Base-by-base conservation (phyloP, 2,329 filamentous ascomycete species). In the Xylaria sp. region DNA sequence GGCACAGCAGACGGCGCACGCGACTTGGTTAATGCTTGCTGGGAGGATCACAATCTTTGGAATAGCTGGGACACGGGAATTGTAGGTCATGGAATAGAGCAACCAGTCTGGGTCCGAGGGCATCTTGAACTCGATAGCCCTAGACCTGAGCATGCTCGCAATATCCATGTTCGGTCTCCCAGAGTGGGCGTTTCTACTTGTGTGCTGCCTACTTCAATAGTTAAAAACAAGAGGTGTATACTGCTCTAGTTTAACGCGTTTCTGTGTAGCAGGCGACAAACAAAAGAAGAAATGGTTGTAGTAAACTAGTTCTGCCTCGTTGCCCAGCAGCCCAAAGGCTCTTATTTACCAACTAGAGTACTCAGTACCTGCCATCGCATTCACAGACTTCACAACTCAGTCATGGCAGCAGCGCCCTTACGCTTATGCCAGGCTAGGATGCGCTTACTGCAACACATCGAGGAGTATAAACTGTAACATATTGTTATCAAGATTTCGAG, bases 1-100 rank as follows among this genome's bases (percentile, higher is more conserved):
- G 0, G 83, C 83, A 60, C 79, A 82, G 61, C 75, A 72, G n/a
- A 86, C 76, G 4, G 83, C 79, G 7, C 73, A 75, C 1, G 80
- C 71, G 4, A 85, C 78, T 32, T 84, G 76, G 4, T 74, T 65
- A 0, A 72, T 48, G 4, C 70, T 77, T 18, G 23, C n/a, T 5
- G 76, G 76, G 3, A 76, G 20, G 9, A 74, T 69, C n/a, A 77
- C 67, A 9, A 74, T 34, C 5, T 45, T 55, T 3, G 76, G 76
- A 1, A 13, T 66, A 12, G 65, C 72, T 0, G 72, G 72, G 5
- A 76, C 59, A 25, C 73, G 75, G 2, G 62, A 41, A 45, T 78
- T 78, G 65, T 73, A 77, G 7, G 75, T 72, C 30, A 48, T 46
- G 2, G 70, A 70, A 58, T 70, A 73, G 2, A 18, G 20, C n/a